Evolutionary conservation across 768 basidiomycete species (phyloP).

Genomic region (Mycena indigotica): DNA sequence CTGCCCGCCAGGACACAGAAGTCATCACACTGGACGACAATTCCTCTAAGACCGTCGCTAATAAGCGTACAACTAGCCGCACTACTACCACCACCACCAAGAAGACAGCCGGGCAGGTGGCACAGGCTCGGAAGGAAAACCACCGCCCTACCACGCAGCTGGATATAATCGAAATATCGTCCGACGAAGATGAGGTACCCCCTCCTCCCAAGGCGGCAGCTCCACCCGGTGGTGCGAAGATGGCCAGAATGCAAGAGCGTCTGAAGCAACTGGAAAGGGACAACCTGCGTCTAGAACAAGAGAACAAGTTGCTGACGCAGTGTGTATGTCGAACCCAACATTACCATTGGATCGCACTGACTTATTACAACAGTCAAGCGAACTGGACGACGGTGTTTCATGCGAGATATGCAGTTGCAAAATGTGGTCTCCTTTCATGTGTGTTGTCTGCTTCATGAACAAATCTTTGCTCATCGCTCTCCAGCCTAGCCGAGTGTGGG

Average conservation of each 20-base stretch:
- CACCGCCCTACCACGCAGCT: conserved; percentile 2
- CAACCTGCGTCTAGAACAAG: conserved; percentile 11
- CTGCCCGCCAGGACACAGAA: not conserved
- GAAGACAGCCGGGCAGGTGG: not conserved
- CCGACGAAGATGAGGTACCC: conserved; percentile 16
- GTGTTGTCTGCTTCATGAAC: not conserved
- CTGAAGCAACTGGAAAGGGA: conserved; percentile 13
- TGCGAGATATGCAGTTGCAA: conserved; percentile 20
- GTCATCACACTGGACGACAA: not conserved
- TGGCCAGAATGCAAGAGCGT: conserved; percentile 10
- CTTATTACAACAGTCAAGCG: not conserved
- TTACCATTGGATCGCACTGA: too few species aligned
- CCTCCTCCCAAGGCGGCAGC: not conserved
- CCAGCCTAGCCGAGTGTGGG: conserved; percentile 5
- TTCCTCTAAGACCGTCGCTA: not conserved
- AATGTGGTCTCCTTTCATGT: conserved; percentile 21
- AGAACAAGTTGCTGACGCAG: conserved; percentile 18
- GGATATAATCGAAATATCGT: conserved; percentile 20
- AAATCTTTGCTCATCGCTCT: not conserved
- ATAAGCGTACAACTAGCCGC: not conserved
- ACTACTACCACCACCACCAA: not conserved
- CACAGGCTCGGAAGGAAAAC: conserved; percentile 12
- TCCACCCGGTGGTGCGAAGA: not conserved
- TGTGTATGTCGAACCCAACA: too few species aligned
- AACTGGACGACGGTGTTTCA: conserved; percentile 16